phyloP scores from a whole-genome alignment of 2,329 filamentous ascomycete species.

The Aspergillus caelatus region DNA sequence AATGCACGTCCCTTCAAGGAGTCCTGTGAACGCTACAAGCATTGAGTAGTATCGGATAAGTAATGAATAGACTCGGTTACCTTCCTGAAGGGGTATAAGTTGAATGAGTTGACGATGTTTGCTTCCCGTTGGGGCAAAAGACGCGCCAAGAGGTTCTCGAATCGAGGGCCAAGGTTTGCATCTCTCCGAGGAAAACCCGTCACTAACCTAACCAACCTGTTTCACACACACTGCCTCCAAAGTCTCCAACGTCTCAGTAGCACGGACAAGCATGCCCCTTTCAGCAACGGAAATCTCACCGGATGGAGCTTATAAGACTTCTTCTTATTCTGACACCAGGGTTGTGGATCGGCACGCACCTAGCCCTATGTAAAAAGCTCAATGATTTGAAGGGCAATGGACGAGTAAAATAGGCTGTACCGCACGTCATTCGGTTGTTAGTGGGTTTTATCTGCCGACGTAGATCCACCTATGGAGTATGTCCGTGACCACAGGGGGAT shows the following conservation, averaged over 20 bases:
- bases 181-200: constrained; percentile 2
- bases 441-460: background rate
- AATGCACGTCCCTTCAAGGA: background rate
- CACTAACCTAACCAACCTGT: background rate
- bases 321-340: background rate
- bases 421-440: constrained; percentile 2
- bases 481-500: background rate
- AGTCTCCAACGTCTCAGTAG: background rate
- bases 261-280: background rate
- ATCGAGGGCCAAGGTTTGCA: background rate
- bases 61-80: background rate
- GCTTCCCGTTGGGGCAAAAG: background rate
- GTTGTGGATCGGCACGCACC: background rate
- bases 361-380: background rate
- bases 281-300: constrained; percentile 1
- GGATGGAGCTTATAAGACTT: background rate
- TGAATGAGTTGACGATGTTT: background rate
- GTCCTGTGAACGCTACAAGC: background rate
- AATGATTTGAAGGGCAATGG: background rate
- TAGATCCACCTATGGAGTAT: constrained; percentile 1
- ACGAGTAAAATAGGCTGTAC: background rate
- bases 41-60: background rate
- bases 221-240: background rate
- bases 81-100: background rate
- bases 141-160: background rate